Base-by-base conservation (phyloP, 2,329 filamentous ascomycete genomes). In the Ophiostoma quercus region DNA sequence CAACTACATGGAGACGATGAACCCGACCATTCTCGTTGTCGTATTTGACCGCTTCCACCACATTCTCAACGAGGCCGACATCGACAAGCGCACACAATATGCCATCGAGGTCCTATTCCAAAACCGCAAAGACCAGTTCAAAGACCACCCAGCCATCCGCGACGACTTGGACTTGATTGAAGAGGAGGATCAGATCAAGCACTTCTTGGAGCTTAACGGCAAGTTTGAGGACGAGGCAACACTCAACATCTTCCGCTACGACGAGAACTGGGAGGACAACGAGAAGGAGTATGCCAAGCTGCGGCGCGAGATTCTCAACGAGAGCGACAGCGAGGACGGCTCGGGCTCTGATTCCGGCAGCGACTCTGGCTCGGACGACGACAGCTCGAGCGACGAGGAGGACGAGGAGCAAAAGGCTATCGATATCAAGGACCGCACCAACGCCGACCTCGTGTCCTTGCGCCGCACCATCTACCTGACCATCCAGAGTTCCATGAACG, bases 31-130 rank as follows among this genome's bases (percentile, higher is more conserved):
- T 76, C 89, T 93, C 39, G 87, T 94, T 74, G 91, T 90, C 32
- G 92, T 99, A 8, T 99, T 96, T 77, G 95, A 99, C 76, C 94
- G 97, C 79, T 96, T 99, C 82, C 85, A 95, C 75, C 94, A 90
- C 75, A 97, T 98, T 73, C 83, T 99, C 9, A 94, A 99, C 81
- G 95, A 99, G 79, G 93, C 93, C 63, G 94, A 95, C 77, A 97
- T 99, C 78, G 94, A 98, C 77, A 97, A 97, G 84, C 87, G 95
- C 73, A 94, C 94, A n/a, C 95, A 99, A 80, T 99, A 98, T 80
- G 97, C 97, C 92, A 94, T 99, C 70, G 95, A 99, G 79, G 95
- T 98, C 6, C 82, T 99, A 62, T 99, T 99, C 78, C 94, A 99
- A 81, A 90, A 97, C 70, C 88, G 95, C 73, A 97, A 97, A 80